Percentiles rank a stretch among this genome's conserved stretches.
Evolutionary conservation across 2,329 filamentous ascomycete species (phyloP).

Genomic region (Cladosporium sp.): DNA sequence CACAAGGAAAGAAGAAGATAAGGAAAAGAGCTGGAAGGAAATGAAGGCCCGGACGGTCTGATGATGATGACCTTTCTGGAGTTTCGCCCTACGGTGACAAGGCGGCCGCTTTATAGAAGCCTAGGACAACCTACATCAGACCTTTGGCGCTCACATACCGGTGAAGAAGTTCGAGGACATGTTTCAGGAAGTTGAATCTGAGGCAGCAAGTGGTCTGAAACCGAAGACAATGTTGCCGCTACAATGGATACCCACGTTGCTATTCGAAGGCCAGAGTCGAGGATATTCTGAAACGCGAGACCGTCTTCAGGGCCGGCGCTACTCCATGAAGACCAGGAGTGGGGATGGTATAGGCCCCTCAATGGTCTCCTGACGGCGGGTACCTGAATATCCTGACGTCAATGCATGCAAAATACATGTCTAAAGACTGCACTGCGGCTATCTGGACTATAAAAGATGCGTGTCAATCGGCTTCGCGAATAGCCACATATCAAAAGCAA

Average conservation of each 20-base stretch:
- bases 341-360: constrained; percentile 11
- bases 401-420: constrained; percentile 17
- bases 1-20: constrained; percentile 29
- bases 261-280: neutral
- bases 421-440: constrained; percentile 26
- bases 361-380: constrained; percentile 19
- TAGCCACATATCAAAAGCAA: neutral
- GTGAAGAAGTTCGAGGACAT: neutral
- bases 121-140: constrained; percentile 12
- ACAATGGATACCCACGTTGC: neutral
- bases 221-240: constrained; percentile 12
- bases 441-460: constrained; percentile 12
- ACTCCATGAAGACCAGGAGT: constrained; percentile 12
- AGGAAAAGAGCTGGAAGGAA: constrained; percentile 17
- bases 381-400: constrained; percentile 19
- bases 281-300: constrained; percentile 13
- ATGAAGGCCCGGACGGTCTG: constrained; percentile 11
- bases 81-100: constrained; percentile 12
- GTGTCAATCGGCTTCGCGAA: neutral
- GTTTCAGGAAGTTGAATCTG: constrained; percentile 1
- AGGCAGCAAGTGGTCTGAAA: constrained; percentile 17
- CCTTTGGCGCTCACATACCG: neutral
- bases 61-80: constrained; percentile 6
- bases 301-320: constrained; percentile 17
- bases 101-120: constrained; percentile 20